phyloP scores from a whole-genome alignment of 2,329 filamentous ascomycete species.

The Neoarthrinium moseri region DNA sequence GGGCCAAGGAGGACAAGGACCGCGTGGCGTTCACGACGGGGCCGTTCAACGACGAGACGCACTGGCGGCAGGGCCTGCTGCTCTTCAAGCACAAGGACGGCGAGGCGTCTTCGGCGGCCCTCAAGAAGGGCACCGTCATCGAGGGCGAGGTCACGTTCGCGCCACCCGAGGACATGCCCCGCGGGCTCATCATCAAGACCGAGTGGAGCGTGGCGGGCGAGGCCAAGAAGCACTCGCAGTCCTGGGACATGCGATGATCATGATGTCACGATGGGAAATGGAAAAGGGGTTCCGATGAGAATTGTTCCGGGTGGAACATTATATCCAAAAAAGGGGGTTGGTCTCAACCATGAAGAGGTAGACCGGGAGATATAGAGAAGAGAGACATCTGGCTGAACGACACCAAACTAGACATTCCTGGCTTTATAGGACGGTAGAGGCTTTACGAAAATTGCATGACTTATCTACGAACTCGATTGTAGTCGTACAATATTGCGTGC shows the following conservation, averaged over 20 bases:
- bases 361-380: too few relatives aligned
- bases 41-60: conserved; percentile 72
- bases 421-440: too few relatives aligned
- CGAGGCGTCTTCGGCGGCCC: conserved; percentile 44
- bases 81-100: conserved; percentile 55
- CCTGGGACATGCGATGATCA: conserved; percentile 32
- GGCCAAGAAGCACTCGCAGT: conserved; percentile 40
- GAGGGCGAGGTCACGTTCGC: conserved; percentile 69
- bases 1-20: conserved; percentile 55
- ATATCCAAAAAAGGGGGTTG: too few relatives aligned
- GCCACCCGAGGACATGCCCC: conserved; percentile 67
- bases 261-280: too few relatives aligned
- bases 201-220: conserved; percentile 54
- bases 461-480: too few relatives aligned
- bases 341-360: too few relatives aligned
- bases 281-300: too few relatives aligned
- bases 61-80: conserved; percentile 86
- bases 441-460: too few relatives aligned
- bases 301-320: too few relatives aligned
- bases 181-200: conserved; percentile 64
- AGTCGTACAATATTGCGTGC: too few relatives aligned
- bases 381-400: too few relatives aligned
- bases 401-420: too few relatives aligned
- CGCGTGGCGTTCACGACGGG: conserved; percentile 87
- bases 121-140: conserved; percentile 57